A percentile compares a stretch with the other conserved stretches of the same genome.
Conservation (phyloP, 352 stramenopile species). For the Bremia lactucae region DNA sequence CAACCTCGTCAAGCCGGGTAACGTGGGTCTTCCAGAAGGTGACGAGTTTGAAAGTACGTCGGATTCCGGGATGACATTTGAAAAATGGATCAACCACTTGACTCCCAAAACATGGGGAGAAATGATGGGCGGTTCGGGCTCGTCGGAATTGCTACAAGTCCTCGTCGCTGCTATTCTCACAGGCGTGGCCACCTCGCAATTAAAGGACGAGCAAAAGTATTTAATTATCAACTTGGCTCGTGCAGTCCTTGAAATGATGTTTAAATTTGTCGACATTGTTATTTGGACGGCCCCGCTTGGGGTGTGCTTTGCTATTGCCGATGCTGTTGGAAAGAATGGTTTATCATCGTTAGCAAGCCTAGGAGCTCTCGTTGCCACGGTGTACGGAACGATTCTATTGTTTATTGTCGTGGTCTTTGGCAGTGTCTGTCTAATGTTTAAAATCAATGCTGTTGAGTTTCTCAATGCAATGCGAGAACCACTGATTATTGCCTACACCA, state of each 20-base stretch:
- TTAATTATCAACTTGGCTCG: slow-evolving; percentile 31
- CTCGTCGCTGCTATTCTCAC: slow-evolving; percentile 37
- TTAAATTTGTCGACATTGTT: slow-evolving; percentile 57
- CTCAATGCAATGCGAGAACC: slow-evolving; percentile 38
- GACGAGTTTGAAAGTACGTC: slow-evolving; percentile 21
- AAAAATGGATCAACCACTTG: slow-evolving; percentile 46
- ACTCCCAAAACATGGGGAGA: slow-evolving; percentile 58
- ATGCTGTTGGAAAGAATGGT: slow-evolving; percentile 41
- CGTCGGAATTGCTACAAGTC: slow-evolving; percentile 48
- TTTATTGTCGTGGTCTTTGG: slow-evolving; percentile 44
- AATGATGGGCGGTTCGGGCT: slow-evolving; percentile 50
- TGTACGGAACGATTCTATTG: slow-evolving; percentile 37
- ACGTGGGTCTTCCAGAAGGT: slow-evolving; percentile 24
- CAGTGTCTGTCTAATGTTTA: slow-evolving; percentile 29
- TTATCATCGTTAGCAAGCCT: slow-evolving; percentile 27
- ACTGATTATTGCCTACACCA: slow-evolving; percentile 50
- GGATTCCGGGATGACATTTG: slow-evolving; percentile 27
- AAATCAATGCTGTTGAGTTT: slow-evolving; percentile 36
- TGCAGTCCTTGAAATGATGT: slow-evolving; percentile 54
- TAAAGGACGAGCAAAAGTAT: slow-evolving; percentile 26
- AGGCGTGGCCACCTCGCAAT: slow-evolving; percentile 26
- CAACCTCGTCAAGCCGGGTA: slow-evolving; percentile 45
- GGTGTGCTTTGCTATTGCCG: slow-evolving; percentile 46
- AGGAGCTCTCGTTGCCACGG: slow-evolving; percentile 28
- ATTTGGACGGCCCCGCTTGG: slow-evolving; percentile 50